A percentile compares a stretch with the other conserved stretches of the same genome.
These are phyloP conservation scores for Neolentinus lepideus DNA, from an alignment of 1,284 basidiomycete genomes.

Conservation along the genomic window DNA sequence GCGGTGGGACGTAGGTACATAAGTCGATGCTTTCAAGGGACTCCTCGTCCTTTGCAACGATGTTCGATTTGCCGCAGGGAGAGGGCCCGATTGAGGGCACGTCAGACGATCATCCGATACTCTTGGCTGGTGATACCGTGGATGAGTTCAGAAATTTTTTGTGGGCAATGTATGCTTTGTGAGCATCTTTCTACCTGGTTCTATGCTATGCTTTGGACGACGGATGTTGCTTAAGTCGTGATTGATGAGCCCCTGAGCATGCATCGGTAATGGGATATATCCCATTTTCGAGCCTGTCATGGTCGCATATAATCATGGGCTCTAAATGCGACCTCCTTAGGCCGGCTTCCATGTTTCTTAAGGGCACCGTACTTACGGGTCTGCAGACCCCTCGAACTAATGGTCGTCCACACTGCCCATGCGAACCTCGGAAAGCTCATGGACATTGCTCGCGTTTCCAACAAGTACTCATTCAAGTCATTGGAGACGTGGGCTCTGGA, in stretches of 20 bases:
- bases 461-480: slow-evolving; percentile 65
- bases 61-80: slow-evolving; percentile 59
- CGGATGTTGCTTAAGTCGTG: too few species aligned
- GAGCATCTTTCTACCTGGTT: slow-evolving; percentile 27
- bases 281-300: too few species aligned
- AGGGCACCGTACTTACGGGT: background rate
- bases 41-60: slow-evolving; percentile 49
- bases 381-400: slow-evolving; percentile 51
- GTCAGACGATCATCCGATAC: slow-evolving; percentile 56
- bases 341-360: background rate
- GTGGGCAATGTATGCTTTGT: slow-evolving; percentile 53
- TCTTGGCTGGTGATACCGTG: slow-evolving; percentile 50
- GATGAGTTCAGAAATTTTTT: slow-evolving; percentile 58
- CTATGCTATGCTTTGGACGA: too few species aligned
- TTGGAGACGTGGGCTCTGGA: slow-evolving; percentile 64
- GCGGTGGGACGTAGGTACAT: slow-evolving; percentile 51
- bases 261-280: too few species aligned
- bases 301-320: too few species aligned
- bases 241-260: too few species aligned
- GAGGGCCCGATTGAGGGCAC: slow-evolving; percentile 39
- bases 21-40: slow-evolving; percentile 55
- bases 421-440: slow-evolving; percentile 49
- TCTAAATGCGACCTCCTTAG: too few species aligned
- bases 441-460: slow-evolving; percentile 52
- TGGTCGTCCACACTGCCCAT: slow-evolving; percentile 32